Evolutionary conservation across 345 rosid genomes (phyloP).

Genomic region (Gynandropsis gynandra): DNA sequence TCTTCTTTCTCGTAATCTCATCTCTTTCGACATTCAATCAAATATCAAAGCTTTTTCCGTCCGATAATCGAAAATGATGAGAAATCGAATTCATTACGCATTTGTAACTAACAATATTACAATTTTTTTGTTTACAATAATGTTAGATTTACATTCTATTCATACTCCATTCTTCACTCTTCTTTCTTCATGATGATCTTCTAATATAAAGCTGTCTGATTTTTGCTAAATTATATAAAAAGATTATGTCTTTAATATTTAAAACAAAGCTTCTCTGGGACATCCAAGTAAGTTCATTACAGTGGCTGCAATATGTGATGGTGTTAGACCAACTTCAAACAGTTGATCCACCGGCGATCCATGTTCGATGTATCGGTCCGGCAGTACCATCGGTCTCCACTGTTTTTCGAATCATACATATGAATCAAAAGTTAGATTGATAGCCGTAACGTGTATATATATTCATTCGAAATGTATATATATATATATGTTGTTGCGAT

Average conservation of each 20-base stretch:
- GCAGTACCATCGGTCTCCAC: slow-evolving; percentile 95
- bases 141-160: too few relatives aligned
- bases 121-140: too few relatives aligned
- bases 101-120: too few relatives aligned
- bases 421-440: slow-evolving; percentile 3
- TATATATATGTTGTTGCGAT: too few relatives aligned
- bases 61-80: too few relatives aligned
- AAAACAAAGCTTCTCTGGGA: slow-evolving; percentile 59
- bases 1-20: slow-evolving; percentile 13
- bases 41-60: not conserved
- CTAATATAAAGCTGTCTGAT: too few relatives aligned
- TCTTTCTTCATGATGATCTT: too few relatives aligned
- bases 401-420: slow-evolving; percentile 28
- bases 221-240: too few relatives aligned
- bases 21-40: slow-evolving; percentile 3
- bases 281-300: slow-evolving; percentile 68
- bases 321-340: slow-evolving; percentile 72
- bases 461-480: too few relatives aligned
- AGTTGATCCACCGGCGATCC: slow-evolving; percentile 86
- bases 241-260: too few relatives aligned
- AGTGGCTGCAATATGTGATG: slow-evolving; percentile 92
- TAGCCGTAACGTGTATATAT: too few relatives aligned
- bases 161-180: too few relatives aligned
- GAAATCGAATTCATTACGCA: not conserved
- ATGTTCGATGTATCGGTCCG: slow-evolving; percentile 79